Evolutionary conservation across 768 basidiomycete genomes (phyloP), one percentile per base, ranked within the genome.

Genomic region (Piloderma croceum): DNA sequence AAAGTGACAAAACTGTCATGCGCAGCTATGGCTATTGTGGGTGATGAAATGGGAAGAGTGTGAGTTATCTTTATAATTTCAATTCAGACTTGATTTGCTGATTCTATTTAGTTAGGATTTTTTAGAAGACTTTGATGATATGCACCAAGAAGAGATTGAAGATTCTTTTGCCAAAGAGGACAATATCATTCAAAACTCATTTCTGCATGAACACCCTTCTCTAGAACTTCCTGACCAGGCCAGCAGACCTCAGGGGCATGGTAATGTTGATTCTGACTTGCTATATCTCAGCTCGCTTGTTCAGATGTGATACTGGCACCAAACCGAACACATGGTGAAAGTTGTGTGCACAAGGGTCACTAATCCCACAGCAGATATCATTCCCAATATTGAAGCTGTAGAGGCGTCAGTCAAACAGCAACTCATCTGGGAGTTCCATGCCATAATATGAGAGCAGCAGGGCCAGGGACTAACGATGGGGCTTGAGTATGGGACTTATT

Each of bases 281-380:
- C 33, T 47, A 10, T 37, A 47, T 31, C 23, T 43, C 25, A 31
- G 39, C 12, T 2, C 19, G 17, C 24, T 53, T 7, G 39, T 53
- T 6, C 9, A 44, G 1, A n/a, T 49, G 36, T 39, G 46, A 3
- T 13, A 20, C 2, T 4, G 27, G 17, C 52, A 56, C 31, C 47
- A 56, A 27, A 56, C 52, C 2, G 42, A 45, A 31, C 50, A 56
- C 22, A 48, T 52, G 24, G 44, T 42, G 10, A 9, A 9, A 9
- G 27, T 9, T 9, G 27, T 29, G 27, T 15, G 27, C 15, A 29
- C 27, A 9, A 29, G 15, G 27, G 27, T 9, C 27, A n/a, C n/a
- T n/a, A n/a, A n/a, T n/a, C n/a, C n/a, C n/a, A n/a, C n/a, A n/a
- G n/a, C n/a, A n/a, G n/a, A n/a, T n/a, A n/a, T n/a, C n/a, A n/a